Evolutionary conservation across 1,284 basidiomycete genomes (phyloP).

Genomic region (Vanrija pseudolonga): DNA sequence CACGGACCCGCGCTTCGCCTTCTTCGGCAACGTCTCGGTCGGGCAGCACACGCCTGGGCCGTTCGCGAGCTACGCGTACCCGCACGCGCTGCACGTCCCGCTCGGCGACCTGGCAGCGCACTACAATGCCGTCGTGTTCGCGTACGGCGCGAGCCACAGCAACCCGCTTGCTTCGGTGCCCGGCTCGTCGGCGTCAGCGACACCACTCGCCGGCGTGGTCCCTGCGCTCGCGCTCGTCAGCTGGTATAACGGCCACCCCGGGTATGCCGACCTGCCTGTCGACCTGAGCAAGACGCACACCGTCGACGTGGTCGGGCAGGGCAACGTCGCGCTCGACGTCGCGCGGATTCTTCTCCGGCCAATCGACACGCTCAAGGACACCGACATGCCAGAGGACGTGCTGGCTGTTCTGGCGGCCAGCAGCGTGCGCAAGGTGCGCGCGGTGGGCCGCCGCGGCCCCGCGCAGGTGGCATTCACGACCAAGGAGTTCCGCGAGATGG

Average conservation of each 20-base stretch:
- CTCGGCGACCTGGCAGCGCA: conserved; percentile 47
- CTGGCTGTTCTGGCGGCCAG: conserved; percentile 61
- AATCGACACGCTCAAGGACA: conserved; percentile 60
- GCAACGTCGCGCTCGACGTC: conserved; percentile 93
- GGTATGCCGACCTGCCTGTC: conserved; percentile 49
- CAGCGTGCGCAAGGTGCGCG: conserved; percentile 66
- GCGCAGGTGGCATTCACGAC: conserved; percentile 88
- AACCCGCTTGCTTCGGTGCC: conserved; percentile 46
- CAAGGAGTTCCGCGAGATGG: conserved; percentile 91
- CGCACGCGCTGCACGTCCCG: conserved; percentile 48
- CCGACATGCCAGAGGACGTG: conserved; percentile 77
- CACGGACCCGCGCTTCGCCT: conserved; percentile 69
- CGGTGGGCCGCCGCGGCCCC: conserved; percentile 82
- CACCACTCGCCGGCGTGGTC: conserved; percentile 56
- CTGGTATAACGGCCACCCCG: conserved; percentile 96
- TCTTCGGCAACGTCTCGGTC: conserved; percentile 90
- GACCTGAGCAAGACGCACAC: conserved; percentile 61
- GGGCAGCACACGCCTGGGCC: conserved; percentile 44
- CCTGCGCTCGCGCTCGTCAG: conserved; percentile 85
- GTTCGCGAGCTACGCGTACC: conserved; percentile 44
- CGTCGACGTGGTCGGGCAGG: conserved; percentile 86
- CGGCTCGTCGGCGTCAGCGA: conserved; percentile 57
- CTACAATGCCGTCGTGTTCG: conserved; percentile 53
- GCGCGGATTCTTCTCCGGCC: conserved; percentile 80
- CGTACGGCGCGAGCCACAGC: conserved; percentile 51